A percentile compares a stretch with the other conserved stretches of the same genome.
Evolutionary conservation across 306 rosid species (phyloP).

Genomic region (Malus sieversii): DNA sequence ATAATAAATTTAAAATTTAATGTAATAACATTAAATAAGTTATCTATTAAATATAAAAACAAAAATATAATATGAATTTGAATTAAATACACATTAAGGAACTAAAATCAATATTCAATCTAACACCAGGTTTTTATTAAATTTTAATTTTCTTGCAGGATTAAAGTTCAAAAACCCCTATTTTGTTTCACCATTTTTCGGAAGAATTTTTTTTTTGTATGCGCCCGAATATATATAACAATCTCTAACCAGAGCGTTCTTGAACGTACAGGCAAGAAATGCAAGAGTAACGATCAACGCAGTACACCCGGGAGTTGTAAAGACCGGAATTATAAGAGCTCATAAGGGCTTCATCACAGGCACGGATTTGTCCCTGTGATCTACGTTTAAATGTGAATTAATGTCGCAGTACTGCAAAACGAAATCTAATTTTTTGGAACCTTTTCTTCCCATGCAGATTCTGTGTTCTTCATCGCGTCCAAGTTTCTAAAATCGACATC

Average conservation of each 20-base stretch:
- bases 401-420: not conserved
- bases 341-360: slow-evolving; percentile 77
- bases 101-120: no score
- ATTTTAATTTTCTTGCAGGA: no score
- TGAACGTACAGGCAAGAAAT: slow-evolving; percentile 52
- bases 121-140: no score
- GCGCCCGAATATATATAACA: not conserved
- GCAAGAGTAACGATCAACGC: slow-evolving; percentile 83
- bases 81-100: no score
- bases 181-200: not conserved
- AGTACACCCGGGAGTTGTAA: slow-evolving; percentile 88
- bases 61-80: no score
- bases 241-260: not conserved
- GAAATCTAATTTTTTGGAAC: not conserved
- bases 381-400: not conserved
- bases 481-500: slow-evolving; percentile 68
- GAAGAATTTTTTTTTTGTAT: not conserved
- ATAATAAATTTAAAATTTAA: no score
- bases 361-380: not conserved
- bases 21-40: no score
- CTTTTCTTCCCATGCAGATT: slow-evolving; percentile 48
- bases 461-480: slow-evolving; percentile 76
- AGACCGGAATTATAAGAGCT: slow-evolving; percentile 76
- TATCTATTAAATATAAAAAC: no score
- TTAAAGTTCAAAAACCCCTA: no score